A percentile compares a stretch with the other conserved stretches of the same genome.
These are phyloP conservation scores for Colletotrichum plurivorum DNA, from an alignment of 2,329 filamentous ascomycete species.

Conservation along the genomic window DNA sequence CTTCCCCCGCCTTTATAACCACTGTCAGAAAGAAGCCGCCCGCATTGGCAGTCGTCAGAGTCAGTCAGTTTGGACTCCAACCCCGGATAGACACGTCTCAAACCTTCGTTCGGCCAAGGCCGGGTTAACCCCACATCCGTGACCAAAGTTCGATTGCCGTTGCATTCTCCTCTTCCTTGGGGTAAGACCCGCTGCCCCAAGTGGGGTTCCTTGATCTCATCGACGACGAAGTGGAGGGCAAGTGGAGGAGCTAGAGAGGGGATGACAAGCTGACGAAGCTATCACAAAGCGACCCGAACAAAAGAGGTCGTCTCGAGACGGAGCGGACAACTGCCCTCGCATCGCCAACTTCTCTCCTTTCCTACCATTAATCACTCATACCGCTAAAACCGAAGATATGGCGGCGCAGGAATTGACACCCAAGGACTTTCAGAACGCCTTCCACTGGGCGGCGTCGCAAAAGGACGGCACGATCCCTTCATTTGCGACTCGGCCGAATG, in stretches of 20 bases:
- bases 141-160: neutral
- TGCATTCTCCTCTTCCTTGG: neutral
- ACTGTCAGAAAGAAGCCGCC: neutral
- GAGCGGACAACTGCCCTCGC: neutral
- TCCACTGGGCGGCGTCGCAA: conserved; percentile 73
- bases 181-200: conserved; percentile 21
- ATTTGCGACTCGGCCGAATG: conserved; percentile 58
- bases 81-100: neutral
- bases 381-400: neutral
- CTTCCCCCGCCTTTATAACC: too few species aligned
- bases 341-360: neutral
- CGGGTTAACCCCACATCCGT: neutral
- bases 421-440: conserved; percentile 63
- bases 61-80: neutral
- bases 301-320: neutral
- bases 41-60: neutral
- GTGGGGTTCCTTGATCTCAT: conserved; percentile 15
- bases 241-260: neutral
- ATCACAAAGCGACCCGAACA: neutral
- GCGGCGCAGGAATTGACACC: conserved; percentile 15
- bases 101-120: neutral
- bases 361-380: neutral
- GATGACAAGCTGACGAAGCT: conserved; percentile 6
- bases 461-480: conserved; percentile 68
- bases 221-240: neutral